Conservation (phyloP, 495 filamentous ascomycete species). For the Penicillium cinerascens region DNA sequence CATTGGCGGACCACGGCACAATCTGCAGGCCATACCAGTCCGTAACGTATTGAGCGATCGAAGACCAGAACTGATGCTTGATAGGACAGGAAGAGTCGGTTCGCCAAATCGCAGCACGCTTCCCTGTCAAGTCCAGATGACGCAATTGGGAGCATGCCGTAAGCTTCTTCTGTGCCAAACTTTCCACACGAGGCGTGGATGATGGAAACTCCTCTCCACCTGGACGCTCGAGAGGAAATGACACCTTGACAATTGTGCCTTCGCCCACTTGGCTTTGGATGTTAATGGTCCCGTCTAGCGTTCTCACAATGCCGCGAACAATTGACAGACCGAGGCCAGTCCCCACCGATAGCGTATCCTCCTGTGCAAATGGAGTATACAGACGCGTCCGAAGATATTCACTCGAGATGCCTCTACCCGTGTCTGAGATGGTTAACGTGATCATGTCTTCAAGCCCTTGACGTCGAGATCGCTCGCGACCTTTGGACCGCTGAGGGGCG, state of each 20-base stretch:
- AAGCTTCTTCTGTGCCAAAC: background rate
- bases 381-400: slow-evolving; percentile 41
- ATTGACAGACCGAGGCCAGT: slow-evolving; percentile 45
- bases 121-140: background rate
- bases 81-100: background rate
- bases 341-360: slow-evolving; percentile 42
- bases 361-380: slow-evolving; percentile 49
- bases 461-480: slow-evolving; percentile 14
- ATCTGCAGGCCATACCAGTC: slow-evolving; percentile 36
- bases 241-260: slow-evolving; percentile 50
- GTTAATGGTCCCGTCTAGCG: slow-evolving; percentile 39
- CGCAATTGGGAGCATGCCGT: background rate
- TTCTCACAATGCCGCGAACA: slow-evolving; percentile 38
- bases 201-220: background rate
- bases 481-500: slow-evolving; percentile 27
- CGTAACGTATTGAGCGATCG: slow-evolving; percentile 24
- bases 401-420: slow-evolving; percentile 32
- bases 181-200: background rate
- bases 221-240: slow-evolving; percentile 24
- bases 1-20: slow-evolving; percentile 23
- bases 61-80: background rate
- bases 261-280: slow-evolving; percentile 35
- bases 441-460: slow-evolving; percentile 27
- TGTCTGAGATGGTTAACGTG: slow-evolving; percentile 30
- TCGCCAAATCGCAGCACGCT: background rate